Percentiles rank a stretch among this genome's conserved stretches.
phyloP scores from a whole-genome alignment of 2,329 filamentous ascomycete species.

The Atkinsonella texensis region DNA sequence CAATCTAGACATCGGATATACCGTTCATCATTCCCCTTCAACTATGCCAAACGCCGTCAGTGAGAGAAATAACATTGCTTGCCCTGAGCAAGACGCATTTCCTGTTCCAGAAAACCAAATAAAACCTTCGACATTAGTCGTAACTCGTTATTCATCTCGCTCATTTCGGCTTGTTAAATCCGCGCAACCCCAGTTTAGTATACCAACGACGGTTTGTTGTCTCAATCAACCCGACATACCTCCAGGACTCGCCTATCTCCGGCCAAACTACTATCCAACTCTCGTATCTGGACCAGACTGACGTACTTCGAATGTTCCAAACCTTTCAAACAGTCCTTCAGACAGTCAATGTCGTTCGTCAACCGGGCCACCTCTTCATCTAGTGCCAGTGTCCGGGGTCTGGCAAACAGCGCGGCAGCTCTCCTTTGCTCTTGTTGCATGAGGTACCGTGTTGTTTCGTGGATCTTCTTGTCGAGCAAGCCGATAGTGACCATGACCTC shows the following conservation, averaged over 20 bases:
- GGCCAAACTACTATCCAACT: not conserved
- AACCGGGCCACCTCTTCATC: slow-evolving; percentile 1
- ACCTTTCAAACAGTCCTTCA: not conserved
- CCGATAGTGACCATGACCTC: slow-evolving; percentile 3
- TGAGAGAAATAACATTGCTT: no score
- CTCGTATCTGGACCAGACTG: not conserved
- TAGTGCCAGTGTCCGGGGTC: slow-evolving; percentile 2
- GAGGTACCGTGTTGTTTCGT: slow-evolving; percentile 3
- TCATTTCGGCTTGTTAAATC: no score
- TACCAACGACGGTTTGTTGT: no score
- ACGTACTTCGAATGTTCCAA: not conserved
- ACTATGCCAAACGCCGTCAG: no score
- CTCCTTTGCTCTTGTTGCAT: slow-evolving; percentile 1
- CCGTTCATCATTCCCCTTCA: no score
- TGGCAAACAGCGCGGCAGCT: not conserved
- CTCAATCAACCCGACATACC: not conserved
- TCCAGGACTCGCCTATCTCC: not conserved
- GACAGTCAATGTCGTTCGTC: slow-evolving; percentile 1
- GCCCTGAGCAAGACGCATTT: no score
- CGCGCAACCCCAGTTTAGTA: no score
- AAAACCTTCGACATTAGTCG: no score
- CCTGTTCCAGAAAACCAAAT: no score
- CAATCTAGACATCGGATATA: no score
- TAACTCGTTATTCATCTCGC: no score
- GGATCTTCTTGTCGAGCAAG: slow-evolving; percentile 3